A percentile compares a stretch with the other conserved stretches of the same genome.
Evolutionary conservation across 805 yeast species (phyloP).

Genomic region (Saccharomycopsis sp.): DNA sequence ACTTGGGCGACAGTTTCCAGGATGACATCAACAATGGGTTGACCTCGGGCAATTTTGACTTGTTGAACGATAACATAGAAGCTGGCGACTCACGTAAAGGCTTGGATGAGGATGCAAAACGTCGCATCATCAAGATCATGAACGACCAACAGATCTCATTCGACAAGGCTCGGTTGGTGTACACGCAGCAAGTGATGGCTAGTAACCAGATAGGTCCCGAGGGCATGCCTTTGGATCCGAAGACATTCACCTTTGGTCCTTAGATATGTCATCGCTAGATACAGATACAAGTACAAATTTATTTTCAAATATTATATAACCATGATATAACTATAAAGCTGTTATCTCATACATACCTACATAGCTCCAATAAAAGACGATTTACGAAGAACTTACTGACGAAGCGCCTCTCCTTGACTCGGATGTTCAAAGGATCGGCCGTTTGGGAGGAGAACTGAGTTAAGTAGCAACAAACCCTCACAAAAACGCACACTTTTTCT

Average conservation of each 20-base stretch:
- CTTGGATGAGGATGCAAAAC: conserved; percentile 47
- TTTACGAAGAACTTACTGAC: background rate
- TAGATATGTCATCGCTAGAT: background rate
- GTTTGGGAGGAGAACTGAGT: background rate
- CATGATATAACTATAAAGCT: background rate
- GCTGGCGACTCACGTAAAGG: conserved; percentile 56
- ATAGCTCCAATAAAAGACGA: background rate
- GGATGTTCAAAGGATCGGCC: background rate
- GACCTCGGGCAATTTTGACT: conserved; percentile 51
- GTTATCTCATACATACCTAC: background rate
- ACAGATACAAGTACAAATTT: background rate
- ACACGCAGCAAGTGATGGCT: conserved; percentile 37
- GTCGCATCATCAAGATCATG: conserved; percentile 50
- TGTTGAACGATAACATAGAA: conserved; percentile 37
- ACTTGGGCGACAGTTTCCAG: conserved; percentile 25
- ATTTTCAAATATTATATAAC: too few species aligned
- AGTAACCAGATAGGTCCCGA: conserved; percentile 52
- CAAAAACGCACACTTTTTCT: background rate
- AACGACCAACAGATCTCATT: conserved; percentile 39
- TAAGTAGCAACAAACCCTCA: background rate
- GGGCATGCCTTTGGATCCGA: conserved; percentile 65
- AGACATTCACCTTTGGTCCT: conserved; percentile 42
- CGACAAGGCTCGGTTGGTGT: conserved; percentile 62
- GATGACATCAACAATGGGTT: conserved; percentile 55
- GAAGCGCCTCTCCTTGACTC: background rate